Evolutionary conservation across 768 basidiomycete genomes (phyloP).

Genomic region (Boletus reticulatus): DNA sequence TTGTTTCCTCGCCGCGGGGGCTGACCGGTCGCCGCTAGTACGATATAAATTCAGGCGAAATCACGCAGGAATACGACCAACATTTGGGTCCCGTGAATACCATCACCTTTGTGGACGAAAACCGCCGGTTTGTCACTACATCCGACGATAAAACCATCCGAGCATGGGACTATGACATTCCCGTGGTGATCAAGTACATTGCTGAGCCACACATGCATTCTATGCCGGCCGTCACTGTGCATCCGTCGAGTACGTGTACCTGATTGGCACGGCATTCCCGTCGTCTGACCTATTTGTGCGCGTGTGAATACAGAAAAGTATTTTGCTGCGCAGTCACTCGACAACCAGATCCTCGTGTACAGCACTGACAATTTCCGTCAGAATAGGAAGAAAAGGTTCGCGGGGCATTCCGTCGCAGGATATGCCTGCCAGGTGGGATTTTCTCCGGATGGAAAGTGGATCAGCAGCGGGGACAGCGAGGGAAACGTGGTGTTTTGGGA

Average conservation of each 20-base stretch:
- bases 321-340: slow-evolving; percentile 95
- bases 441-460: slow-evolving; percentile 98
- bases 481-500: slow-evolving; percentile 99
- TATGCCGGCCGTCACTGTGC: slow-evolving; percentile 96
- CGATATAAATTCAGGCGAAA: slow-evolving; percentile 92
- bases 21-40: slow-evolving; percentile 52
- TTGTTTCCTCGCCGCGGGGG: background rate
- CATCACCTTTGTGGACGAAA: slow-evolving; percentile 98
- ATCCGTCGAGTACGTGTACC: slow-evolving; percentile 83
- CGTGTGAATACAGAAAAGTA: slow-evolving; percentile 68
- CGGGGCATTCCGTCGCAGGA: slow-evolving; percentile 94
- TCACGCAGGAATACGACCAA: slow-evolving; percentile 98
- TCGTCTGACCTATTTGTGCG: slow-evolving; percentile 15
- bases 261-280: background rate
- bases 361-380: slow-evolving; percentile 98
- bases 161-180: slow-evolving; percentile 99
- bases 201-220: slow-evolving; percentile 99
- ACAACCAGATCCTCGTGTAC: slow-evolving; percentile 97
- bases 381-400: slow-evolving; percentile 97
- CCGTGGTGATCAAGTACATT: slow-evolving; percentile 99
- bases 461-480: slow-evolving; percentile 92
- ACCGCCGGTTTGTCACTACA: slow-evolving; percentile 94
- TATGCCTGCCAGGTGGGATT: slow-evolving; percentile 98
- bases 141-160: slow-evolving; percentile 99
- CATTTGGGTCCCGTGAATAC: slow-evolving; percentile 98